phyloP scores from a whole-genome alignment of 192 early-diverging fungal species.

The Coemansia brasiliensis region DNA sequence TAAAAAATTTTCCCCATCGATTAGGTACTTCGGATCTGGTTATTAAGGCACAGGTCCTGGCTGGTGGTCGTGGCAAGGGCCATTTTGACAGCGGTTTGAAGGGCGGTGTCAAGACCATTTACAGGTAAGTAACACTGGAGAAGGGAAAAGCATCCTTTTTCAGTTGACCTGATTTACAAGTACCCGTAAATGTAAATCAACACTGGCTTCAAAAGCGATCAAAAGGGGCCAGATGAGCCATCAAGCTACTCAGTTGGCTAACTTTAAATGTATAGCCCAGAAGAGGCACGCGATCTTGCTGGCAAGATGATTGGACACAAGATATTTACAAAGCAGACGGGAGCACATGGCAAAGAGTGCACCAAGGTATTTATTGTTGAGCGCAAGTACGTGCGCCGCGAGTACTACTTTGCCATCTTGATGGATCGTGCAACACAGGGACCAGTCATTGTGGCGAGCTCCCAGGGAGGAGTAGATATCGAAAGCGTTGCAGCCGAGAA shows the following conservation, averaged over 20 bases:
- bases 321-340: slow-evolving; percentile 98
- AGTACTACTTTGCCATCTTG: slow-evolving; percentile 99
- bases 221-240: neutral
- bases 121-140: slow-evolving; percentile 64
- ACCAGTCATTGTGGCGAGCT: slow-evolving; percentile 94
- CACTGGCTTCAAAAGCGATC: neutral
- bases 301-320: slow-evolving; percentile 97
- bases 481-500: slow-evolving; percentile 92
- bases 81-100: slow-evolving; percentile 92
- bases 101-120: slow-evolving; percentile 93
- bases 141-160: neutral
- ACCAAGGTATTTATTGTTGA: slow-evolving; percentile 94
- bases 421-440: slow-evolving; percentile 95
- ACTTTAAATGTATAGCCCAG: slow-evolving; percentile 61
- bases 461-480: slow-evolving; percentile 98
- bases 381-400: slow-evolving; percentile 93
- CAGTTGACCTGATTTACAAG: no score
- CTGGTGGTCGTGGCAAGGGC: slow-evolving; percentile 99
- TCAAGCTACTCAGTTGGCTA: no score
- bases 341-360: slow-evolving; percentile 90
- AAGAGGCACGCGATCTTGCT: slow-evolving; percentile 84
- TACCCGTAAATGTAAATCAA: neutral
- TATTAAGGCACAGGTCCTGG: slow-evolving; percentile 90
- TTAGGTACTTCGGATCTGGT: slow-evolving; percentile 68
- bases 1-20: neutral